Base-by-base conservation (phyloP, 2,329 filamentous ascomycete genomes). In the Huntiella omanensis region DNA sequence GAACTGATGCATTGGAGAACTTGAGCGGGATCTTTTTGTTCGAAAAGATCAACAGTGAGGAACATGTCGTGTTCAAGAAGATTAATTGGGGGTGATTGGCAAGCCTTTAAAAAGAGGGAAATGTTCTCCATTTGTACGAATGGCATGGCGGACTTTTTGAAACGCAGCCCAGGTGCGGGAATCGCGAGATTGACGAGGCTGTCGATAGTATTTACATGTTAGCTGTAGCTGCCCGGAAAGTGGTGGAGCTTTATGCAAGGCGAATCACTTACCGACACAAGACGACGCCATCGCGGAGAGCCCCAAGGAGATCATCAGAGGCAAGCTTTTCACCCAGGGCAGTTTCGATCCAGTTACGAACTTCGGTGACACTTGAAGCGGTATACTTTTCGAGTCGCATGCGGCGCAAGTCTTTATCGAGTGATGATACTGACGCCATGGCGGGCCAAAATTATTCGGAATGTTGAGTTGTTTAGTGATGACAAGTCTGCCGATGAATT, bases 81-180 rank as follows among this genome's bases (percentile, higher is more conserved):
- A 61, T 79, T 87, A 45, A 98, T 68, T 0, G 91, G 91, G 19
- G 83, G 75, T 43, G 74, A 68, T 62, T 94, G 83, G 66, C 87
- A 93, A 50, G 85, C 86, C 57, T 75, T 77, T 46, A 98, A 75
- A 64, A 95, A 98, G 58, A 93, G 84, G 4, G 87, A 92, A 58
- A 98, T 95, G 60, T 98, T 98, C 62, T 98, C 91, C 87, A 96
- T 96, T 63, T 98, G 91, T 36, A 96, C 88, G 59, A 98, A 98
- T 0, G 91, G 91, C 88, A 96, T 96, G 36, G 77, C 65, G 1
- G 87, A 94, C 58, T 80, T 71, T 64, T 96, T 96, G 72, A 82
- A 96, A 60, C 80, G 85, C 63, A 94, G 74, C 32, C 80, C 80
- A 0, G 83, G 83, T 12, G 79, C 74, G 19, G 83, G 82, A 34